A percentile compares a stretch with the other conserved stretches of the same genome.
phyloP scores from a whole-genome alignment of 108 stramenopile genomes.

The Schizochytrium sp. region DNA sequence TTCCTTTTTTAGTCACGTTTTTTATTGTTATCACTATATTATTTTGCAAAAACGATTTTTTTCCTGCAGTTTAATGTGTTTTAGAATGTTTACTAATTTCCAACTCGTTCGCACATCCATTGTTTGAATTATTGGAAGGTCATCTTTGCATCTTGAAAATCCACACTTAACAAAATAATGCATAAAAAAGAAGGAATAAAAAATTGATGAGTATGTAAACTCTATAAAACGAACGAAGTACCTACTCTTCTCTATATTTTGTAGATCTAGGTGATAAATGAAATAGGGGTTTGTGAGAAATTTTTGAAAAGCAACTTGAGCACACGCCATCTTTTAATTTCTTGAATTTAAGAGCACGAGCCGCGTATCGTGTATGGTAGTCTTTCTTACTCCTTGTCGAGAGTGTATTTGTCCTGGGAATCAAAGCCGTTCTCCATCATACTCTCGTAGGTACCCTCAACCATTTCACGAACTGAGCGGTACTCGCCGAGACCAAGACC shows the following conservation, averaged over 20 bases:
- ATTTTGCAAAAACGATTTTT: too few relatives aligned
- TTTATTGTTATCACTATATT: too few relatives aligned
- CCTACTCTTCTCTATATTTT: neutral
- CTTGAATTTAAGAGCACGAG: neutral
- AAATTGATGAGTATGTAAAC: neutral
- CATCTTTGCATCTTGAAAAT: neutral
- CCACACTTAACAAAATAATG: neutral
- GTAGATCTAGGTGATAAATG: too few relatives aligned
- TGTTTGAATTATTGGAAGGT: too few relatives aligned
- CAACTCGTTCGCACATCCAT: too few relatives aligned
- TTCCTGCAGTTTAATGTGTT: too few relatives aligned
- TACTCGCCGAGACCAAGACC: constrained; percentile 37
- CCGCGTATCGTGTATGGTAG: neutral
- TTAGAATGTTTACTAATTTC: too few relatives aligned
- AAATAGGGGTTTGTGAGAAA: too few relatives aligned
- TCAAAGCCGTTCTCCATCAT: constrained; percentile 13
- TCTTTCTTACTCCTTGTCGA: constrained; percentile 52
- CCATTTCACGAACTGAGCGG: neutral
- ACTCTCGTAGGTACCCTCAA: constrained; percentile 2
- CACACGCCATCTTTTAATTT: too few relatives aligned
- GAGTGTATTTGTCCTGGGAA: constrained; percentile 40
- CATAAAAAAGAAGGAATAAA: neutral
- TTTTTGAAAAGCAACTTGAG: neutral
- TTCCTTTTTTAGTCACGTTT: too few relatives aligned
- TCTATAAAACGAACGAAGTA: neutral